These are phyloP conservation scores for Endocladia muricata DNA, from an alignment of 31 red algal species.

Conservation along the genomic window DNA sequence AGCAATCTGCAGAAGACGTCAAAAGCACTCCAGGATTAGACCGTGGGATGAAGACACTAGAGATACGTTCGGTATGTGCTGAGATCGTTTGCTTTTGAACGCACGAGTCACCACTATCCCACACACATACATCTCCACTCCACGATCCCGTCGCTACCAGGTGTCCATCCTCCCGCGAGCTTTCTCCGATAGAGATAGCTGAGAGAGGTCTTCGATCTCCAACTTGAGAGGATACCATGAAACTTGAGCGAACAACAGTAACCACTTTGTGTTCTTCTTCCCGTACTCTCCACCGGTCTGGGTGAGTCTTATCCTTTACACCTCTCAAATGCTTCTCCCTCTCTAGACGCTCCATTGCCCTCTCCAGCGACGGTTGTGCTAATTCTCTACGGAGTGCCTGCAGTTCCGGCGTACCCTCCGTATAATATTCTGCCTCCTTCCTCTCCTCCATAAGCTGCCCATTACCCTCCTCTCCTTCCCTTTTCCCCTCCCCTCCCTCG, in stretches of 20 bases:
- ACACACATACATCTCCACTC: slow-evolving; percentile 58
- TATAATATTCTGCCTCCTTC: slow-evolving; percentile 51
- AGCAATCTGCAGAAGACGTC: slow-evolving; percentile 41
- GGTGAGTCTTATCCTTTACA: neutral
- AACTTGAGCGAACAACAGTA: slow-evolving; percentile 1
- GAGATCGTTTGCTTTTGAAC: neutral
- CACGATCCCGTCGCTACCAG: slow-evolving; percentile 59
- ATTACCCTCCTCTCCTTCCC: too few relatives aligned
- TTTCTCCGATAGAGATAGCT: slow-evolving; percentile 11
- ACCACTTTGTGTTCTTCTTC: slow-evolving; percentile 2
- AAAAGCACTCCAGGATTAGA: slow-evolving; percentile 7
- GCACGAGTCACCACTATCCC: slow-evolving; percentile 3
- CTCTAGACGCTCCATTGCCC: slow-evolving; percentile 18
- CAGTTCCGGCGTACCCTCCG: slow-evolving; percentile 31
- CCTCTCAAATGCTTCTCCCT: neutral
- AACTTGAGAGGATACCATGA: slow-evolving; percentile 23
- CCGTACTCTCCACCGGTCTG: neutral
- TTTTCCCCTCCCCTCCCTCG: neutral
- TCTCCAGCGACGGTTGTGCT: slow-evolving; percentile 19
- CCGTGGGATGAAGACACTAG: slow-evolving; percentile 14
- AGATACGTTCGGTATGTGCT: slow-evolving; percentile 49
- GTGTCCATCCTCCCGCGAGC: neutral
- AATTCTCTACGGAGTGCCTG: slow-evolving; percentile 20
- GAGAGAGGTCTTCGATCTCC: slow-evolving; percentile 23
- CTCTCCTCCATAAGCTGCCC: neutral